These are phyloP conservation scores for Aspergillus pseudotamarii DNA, from an alignment of 2,329 filamentous ascomycete species.

Conservation along the genomic window DNA sequence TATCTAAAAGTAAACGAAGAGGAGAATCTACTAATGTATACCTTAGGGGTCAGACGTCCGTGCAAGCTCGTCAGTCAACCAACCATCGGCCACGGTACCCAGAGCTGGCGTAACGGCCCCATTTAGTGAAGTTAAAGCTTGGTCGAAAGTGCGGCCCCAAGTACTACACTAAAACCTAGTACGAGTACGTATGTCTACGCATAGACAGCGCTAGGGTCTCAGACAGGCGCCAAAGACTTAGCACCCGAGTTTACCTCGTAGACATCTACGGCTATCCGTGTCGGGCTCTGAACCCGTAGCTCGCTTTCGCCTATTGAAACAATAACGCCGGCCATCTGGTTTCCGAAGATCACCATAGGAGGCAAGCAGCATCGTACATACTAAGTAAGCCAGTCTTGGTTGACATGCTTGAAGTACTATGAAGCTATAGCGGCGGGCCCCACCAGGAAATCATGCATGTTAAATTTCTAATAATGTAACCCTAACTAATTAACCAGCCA, in stretches of 20 bases:
- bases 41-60: not conserved
- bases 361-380: not conserved
- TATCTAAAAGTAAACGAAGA: not conserved
- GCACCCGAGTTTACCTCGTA: not conserved
- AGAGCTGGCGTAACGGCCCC: not conserved
- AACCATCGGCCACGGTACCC: not conserved
- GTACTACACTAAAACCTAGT: not conserved
- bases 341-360: not conserved
- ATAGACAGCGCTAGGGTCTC: constrained; percentile 2
- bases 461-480: not conserved
- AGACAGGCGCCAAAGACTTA: constrained; percentile 1
- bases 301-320: not conserved
- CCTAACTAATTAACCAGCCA: not conserved
- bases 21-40: not conserved
- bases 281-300: not conserved
- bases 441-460: not conserved
- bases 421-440: not conserved
- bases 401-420: not conserved
- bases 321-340: not conserved
- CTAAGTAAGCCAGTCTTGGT: not conserved
- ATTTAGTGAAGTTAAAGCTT: not conserved
- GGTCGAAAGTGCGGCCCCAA: not conserved
- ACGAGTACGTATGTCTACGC: not conserved
- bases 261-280: not conserved
- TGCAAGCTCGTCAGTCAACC: not conserved